Conservation (phyloP, 2,329 filamentous ascomycete species). For the Myriosclerotinia duriaeana region DNA sequence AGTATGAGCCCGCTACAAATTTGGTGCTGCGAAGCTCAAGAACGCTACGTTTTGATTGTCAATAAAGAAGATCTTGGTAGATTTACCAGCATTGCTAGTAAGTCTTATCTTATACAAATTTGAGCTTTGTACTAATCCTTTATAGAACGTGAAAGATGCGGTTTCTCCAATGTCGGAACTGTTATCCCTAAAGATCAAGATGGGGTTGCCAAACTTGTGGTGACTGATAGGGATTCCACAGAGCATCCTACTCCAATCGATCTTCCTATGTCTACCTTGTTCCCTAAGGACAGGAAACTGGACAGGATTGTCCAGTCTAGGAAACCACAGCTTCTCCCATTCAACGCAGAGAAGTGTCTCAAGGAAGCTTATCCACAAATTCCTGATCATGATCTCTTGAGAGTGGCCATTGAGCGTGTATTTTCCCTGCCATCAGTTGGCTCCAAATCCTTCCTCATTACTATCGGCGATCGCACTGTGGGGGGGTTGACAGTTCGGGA, state of each 20-base stretch:
- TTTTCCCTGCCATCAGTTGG: conserved; percentile 84
- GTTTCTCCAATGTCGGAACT: conserved; percentile 85
- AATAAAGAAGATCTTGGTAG: conserved; percentile 76
- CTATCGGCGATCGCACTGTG: conserved; percentile 89
- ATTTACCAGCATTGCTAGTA: conserved; percentile 65
- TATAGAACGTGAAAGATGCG: conserved; percentile 77
- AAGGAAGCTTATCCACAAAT: conserved; percentile 50
- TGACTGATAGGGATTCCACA: conserved; percentile 77
- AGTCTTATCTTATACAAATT: conserved; percentile 32
- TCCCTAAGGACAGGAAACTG: conserved; percentile 83
- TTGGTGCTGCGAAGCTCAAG: conserved; percentile 97
- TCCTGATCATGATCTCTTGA: conserved; percentile 46
- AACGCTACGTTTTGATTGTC: conserved; percentile 90
- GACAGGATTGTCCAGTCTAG: conserved; percentile 70
- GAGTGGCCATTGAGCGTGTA: conserved; percentile 74
- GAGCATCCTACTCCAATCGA: conserved; percentile 79
- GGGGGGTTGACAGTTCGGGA: conserved; percentile 86
- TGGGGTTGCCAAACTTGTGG: conserved; percentile 69
- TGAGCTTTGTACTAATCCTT: conserved; percentile 20
- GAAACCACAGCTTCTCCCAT: conserved; percentile 64
- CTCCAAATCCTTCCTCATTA: conserved; percentile 97
- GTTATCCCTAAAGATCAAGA: conserved; percentile 62
- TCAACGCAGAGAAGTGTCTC: conserved; percentile 68
- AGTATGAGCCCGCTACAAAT: conserved; percentile 96
- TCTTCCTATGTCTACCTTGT: conserved; percentile 82